Evolutionary conservation across 2,329 filamentous ascomycete genomes (phyloP).

Genomic region (Alternaria panax): DNA sequence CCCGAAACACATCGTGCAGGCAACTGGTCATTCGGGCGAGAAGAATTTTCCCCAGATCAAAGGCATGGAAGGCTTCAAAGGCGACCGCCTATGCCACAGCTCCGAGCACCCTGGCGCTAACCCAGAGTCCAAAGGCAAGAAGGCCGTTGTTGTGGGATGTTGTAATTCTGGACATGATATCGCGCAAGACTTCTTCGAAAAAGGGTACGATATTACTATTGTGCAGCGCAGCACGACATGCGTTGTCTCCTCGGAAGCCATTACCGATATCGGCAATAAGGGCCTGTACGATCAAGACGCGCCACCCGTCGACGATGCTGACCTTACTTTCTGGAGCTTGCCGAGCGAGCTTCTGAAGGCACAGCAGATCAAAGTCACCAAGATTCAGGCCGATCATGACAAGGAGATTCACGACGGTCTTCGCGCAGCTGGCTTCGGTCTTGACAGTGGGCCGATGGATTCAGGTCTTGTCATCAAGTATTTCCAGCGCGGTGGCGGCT

Average conservation of each 20-base stretch:
- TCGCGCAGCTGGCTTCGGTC: conserved; percentile 52
- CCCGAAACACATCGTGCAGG: conserved; percentile 41
- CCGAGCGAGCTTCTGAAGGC: conserved; percentile 46
- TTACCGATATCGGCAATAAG: conserved; percentile 40
- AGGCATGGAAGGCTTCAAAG: conserved; percentile 48
- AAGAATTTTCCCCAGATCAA: conserved; percentile 42
- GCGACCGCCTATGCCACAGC: conserved; percentile 44
- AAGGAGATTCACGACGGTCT: conserved; percentile 53
- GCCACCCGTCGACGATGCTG: conserved; percentile 38
- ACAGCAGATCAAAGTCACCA: conserved; percentile 36
- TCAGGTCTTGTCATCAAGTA: conserved; percentile 50
- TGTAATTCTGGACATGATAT: conserved; percentile 61
- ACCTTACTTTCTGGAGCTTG: conserved; percentile 43
- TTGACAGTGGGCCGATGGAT: conserved; percentile 44
- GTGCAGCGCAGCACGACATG: conserved; percentile 56
- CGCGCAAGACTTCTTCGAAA: conserved; percentile 57
- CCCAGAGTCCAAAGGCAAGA: conserved; percentile 49
- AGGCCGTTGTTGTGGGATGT: conserved; percentile 56
- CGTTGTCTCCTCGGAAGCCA: conserved; percentile 40
- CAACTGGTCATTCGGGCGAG: conserved; percentile 43
- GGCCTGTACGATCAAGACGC: conserved; percentile 40
- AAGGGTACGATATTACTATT: conserved; percentile 55
- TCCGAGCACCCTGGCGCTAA: conserved; percentile 45
- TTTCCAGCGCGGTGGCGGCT: conserved; percentile 54
- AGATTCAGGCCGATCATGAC: conserved; percentile 40